These are phyloP conservation scores for Podospora conica DNA, from an alignment of 495 filamentous ascomycete genomes.

Conservation along the genomic window DNA sequence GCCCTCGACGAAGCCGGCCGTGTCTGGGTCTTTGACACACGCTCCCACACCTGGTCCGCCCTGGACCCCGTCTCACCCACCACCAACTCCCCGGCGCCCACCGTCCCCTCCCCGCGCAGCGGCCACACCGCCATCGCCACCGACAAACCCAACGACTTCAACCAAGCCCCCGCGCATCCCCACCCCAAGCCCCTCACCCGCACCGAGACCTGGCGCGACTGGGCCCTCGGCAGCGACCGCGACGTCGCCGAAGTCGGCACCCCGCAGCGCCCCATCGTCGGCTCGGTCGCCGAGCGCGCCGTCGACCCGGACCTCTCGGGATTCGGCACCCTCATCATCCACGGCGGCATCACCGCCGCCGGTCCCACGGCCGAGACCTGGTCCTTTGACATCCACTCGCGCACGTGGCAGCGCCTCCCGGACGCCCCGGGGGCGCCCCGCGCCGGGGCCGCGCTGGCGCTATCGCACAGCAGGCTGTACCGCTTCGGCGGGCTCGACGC, in stretches of 20 bases:
- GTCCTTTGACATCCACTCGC: conserved; percentile 57
- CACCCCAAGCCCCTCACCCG: conserved; percentile 18
- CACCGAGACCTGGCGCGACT: conserved; percentile 34
- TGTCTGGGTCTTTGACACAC: conserved; percentile 60
- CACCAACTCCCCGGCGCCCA: conserved; percentile 16
- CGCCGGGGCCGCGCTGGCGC: conserved; percentile 58
- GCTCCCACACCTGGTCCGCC: conserved; percentile 48
- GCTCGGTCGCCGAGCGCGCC: conserved; percentile 39
- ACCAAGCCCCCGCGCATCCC: conserved; percentile 11
- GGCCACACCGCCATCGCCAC: conserved; percentile 45
- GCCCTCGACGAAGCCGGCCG: conserved; percentile 56
- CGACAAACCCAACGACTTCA: conserved; percentile 40
- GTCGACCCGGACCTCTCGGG: conserved; percentile 42
- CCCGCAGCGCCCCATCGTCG: conserved; percentile 44
- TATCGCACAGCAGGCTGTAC: conserved; percentile 52
- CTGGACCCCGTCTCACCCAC: conserved; percentile 43
- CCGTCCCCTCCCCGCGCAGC: conserved; percentile 35
- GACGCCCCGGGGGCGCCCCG: conserved; percentile 54
- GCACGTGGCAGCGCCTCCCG: conserved; percentile 56
- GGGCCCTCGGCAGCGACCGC: conserved; percentile 31
- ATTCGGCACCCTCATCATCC: conserved; percentile 58
- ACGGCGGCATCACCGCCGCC: conserved; percentile 60
- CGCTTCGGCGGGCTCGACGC: conserved; percentile 73
- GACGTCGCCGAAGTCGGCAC: conserved; percentile 36
- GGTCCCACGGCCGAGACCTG: conserved; percentile 58